phyloP scores from a whole-genome alignment of 179 eudicot species.

The Sideroxylon spinosum region DNA sequence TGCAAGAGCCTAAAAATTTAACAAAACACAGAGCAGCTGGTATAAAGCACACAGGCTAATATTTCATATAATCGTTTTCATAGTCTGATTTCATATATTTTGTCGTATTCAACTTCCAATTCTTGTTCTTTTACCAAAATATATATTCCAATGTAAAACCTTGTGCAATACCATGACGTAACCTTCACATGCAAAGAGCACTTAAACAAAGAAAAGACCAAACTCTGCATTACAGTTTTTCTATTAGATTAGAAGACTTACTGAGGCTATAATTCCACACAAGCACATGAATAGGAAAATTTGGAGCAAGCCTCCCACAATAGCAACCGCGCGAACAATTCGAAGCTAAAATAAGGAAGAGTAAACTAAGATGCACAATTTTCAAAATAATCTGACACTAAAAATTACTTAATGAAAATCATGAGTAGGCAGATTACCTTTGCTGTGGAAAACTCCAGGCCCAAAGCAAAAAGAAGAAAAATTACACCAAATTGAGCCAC shows the following conservation, averaged over 20 bases:
- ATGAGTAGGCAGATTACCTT: slow-evolving; percentile 42
- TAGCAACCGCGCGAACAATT: slow-evolving; percentile 76
- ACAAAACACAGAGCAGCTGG: background rate
- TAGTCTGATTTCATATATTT: background rate
- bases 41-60: background rate
- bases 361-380: background rate
- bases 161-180: background rate
- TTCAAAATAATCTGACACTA: background rate
- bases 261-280: slow-evolving; percentile 73
- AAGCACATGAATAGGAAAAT: slow-evolving; percentile 73
- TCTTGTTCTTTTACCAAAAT: slow-evolving; percentile 1
- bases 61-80: background rate
- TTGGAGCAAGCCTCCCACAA: slow-evolving; percentile 73
- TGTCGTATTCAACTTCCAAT: background rate
- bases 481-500: slow-evolving; percentile 92
- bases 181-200: background rate
- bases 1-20: slow-evolving; percentile 1
- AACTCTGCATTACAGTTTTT: background rate
- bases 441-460: slow-evolving; percentile 72
- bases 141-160: background rate
- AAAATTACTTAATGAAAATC: background rate
- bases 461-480: slow-evolving; percentile 83
- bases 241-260: slow-evolving; percentile 24
- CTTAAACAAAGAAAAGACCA: background rate
- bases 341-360: slow-evolving; percentile 47